These are phyloP conservation scores for Tremellales sp. DNA, from an alignment of 1,284 basidiomycete genomes.

Conservation along the genomic window DNA sequence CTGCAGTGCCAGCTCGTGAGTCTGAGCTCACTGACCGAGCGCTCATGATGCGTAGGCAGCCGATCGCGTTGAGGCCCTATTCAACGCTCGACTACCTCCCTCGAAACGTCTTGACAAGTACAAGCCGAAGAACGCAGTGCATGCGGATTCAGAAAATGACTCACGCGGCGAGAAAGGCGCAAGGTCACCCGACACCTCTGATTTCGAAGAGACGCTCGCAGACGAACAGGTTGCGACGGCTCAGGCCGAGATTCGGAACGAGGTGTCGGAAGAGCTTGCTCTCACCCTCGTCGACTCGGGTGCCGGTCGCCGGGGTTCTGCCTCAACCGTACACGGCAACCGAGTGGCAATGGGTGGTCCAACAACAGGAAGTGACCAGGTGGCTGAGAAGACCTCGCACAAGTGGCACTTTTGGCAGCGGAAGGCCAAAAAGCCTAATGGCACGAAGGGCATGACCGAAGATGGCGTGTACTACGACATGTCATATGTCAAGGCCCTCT, in stretches of 20 bases:
- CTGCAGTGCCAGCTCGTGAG: conserved; percentile 1
- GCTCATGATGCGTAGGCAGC: too few relatives aligned
- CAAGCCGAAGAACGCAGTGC: too few relatives aligned
- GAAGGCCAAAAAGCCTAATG: conserved; percentile 3
- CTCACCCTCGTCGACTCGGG: not conserved
- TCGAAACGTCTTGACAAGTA: conserved; percentile 1
- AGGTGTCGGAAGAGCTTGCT: not conserved
- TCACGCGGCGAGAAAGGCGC: too few relatives aligned
- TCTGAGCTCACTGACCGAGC: not conserved
- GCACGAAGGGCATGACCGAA: not conserved
- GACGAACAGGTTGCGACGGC: too few relatives aligned
- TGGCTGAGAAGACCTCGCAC: not conserved
- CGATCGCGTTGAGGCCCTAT: conserved; percentile 1
- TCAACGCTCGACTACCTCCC: conserved; percentile 6
- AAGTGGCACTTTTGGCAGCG: not conserved
- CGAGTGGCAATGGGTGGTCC: not conserved
- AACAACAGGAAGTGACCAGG: not conserved
- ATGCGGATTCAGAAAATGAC: too few relatives aligned
- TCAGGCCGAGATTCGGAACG: too few relatives aligned
- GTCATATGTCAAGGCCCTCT: conserved; percentile 54
- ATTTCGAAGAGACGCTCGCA: too few relatives aligned
- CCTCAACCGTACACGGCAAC: not conserved
- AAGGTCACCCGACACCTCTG: too few relatives aligned
- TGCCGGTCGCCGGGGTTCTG: not conserved
- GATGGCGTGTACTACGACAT: conserved; percentile 52